These are phyloP conservation scores for Fomitopsis schrenkii DNA, from an alignment of 1,284 basidiomycete genomes.

Conservation along the genomic window DNA sequence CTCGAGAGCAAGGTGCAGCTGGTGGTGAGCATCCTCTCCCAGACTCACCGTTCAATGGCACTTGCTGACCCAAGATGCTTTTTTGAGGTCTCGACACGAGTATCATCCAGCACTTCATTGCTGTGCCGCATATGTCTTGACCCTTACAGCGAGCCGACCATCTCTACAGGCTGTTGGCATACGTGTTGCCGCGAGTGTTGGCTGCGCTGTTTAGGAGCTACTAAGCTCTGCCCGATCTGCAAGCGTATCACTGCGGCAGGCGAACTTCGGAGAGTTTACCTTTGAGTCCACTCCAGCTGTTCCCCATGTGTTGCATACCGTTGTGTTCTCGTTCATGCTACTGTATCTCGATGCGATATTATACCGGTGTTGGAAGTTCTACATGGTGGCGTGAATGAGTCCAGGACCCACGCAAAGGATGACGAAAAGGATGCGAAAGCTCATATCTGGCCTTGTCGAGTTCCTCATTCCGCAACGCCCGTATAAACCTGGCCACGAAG, in stretches of 20 bases:
- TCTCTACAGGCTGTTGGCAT: slow-evolving; percentile 84
- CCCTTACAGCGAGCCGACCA: slow-evolving; percentile 69
- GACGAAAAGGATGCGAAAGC: slow-evolving; percentile 12
- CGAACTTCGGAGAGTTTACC: slow-evolving; percentile 68
- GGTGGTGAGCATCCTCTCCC: slow-evolving; percentile 38
- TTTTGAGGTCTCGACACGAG: slow-evolving; percentile 40
- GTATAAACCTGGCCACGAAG: slow-evolving; percentile 42
- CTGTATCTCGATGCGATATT: not conserved
- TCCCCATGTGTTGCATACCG: not conserved
- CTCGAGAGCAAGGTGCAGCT: slow-evolving; percentile 58
- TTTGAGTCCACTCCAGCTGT: slow-evolving; percentile 27
- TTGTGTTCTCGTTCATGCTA: not conserved
- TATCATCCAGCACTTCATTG: slow-evolving; percentile 42
- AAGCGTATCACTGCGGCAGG: slow-evolving; percentile 73
- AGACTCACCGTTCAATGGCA: not conserved
- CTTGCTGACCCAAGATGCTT: not conserved
- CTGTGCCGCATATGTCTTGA: slow-evolving; percentile 77
- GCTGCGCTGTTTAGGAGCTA: slow-evolving; percentile 75
- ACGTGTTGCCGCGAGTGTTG: slow-evolving; percentile 77
- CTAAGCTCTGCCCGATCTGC: slow-evolving; percentile 78
- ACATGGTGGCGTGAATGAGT: not conserved
- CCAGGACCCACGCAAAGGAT: not conserved
- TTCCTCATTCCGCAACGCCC: slow-evolving; percentile 42
- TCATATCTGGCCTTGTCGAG: slow-evolving; percentile 80
- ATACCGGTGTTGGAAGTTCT: not conserved